Evolutionary conservation across 176 grass and related monocot genomes (phyloP).

Genomic region (Puya raimondii): DNA sequence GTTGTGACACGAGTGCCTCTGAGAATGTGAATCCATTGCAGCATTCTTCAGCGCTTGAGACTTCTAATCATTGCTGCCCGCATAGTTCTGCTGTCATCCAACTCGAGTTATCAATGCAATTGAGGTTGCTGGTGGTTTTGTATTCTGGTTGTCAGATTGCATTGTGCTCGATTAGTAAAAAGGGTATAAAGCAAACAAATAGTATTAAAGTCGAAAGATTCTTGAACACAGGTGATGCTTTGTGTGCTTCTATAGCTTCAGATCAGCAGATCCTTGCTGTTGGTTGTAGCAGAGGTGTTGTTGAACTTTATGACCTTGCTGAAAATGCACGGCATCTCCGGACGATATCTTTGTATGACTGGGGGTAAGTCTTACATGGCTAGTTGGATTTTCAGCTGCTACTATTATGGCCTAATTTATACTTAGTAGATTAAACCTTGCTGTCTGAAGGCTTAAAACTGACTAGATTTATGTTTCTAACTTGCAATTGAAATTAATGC

Average conservation of each 20-base stretch:
- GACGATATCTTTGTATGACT: constrained; percentile 85
- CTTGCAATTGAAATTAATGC: too few species aligned
- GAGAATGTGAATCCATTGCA: constrained; percentile 28
- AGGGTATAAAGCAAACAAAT: constrained; percentile 62
- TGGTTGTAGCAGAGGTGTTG: constrained; percentile 75
- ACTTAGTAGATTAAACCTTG: not conserved
- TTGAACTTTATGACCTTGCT: constrained; percentile 89
- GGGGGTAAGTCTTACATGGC: constrained; percentile 53
- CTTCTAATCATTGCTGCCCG: constrained; percentile 49
- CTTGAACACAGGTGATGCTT: constrained; percentile 54
- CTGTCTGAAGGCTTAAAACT: not conserved
- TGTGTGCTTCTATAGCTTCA: constrained; percentile 81
- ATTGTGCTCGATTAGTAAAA: constrained; percentile 75
- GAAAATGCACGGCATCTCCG: constrained; percentile 60
- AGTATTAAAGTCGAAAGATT: constrained; percentile 68
- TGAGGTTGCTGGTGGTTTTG: constrained; percentile 68
- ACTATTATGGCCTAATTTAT: not conserved
- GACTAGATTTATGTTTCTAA: too few species aligned
- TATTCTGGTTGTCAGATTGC: constrained; percentile 79
- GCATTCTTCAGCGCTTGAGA: constrained; percentile 43
- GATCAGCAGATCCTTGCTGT: constrained; percentile 93
- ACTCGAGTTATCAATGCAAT: constrained; percentile 67
- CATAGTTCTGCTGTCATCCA: constrained; percentile 53
- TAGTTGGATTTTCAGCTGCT: constrained; percentile 5
- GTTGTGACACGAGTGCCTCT: constrained; percentile 46